phyloP scores from a whole-genome alignment of 192 early-diverging fungal genomes.

The Gamsiella multidivaricata region DNA sequence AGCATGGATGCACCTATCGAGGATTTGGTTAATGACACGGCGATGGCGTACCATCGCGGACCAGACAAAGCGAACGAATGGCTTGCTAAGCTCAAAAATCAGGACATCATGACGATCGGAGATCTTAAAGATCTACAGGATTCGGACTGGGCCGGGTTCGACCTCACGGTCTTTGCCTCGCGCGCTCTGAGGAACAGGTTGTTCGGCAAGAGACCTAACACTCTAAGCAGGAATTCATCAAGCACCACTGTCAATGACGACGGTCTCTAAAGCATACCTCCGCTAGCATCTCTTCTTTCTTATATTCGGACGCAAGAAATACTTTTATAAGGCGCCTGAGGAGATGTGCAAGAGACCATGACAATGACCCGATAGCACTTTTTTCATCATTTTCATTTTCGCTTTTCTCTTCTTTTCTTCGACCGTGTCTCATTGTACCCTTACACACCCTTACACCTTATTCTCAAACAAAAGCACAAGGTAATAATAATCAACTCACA shows the following conservation, averaged over 20 bases:
- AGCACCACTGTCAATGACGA: slow-evolving; percentile 18
- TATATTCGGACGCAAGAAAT: too few relatives aligned
- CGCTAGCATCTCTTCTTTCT: background rate
- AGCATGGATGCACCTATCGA: slow-evolving; percentile 71
- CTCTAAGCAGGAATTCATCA: slow-evolving; percentile 17
- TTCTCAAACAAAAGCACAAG: too few relatives aligned
- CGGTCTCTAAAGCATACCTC: slow-evolving; percentile 5
- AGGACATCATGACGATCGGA: slow-evolving; percentile 85
- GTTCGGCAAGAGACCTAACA: slow-evolving; percentile 54
- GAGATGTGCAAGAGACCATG: too few relatives aligned
- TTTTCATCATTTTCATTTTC: too few relatives aligned
- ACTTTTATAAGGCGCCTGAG: too few relatives aligned
- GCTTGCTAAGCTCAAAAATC: slow-evolving; percentile 70
- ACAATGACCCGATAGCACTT: too few relatives aligned
- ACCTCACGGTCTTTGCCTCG: slow-evolving; percentile 66
- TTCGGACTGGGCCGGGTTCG: slow-evolving; percentile 77
- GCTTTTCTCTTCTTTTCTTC: too few relatives aligned
- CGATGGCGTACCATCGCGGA: slow-evolving; percentile 70
- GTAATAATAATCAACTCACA: too few relatives aligned
- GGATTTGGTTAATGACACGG: slow-evolving; percentile 78
- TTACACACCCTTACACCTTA: too few relatives aligned
- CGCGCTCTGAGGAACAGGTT: slow-evolving; percentile 66
- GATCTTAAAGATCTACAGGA: slow-evolving; percentile 79
- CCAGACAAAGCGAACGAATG: slow-evolving; percentile 80
- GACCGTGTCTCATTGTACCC: too few relatives aligned